Percentiles rank a stretch among this genome's conserved stretches.
Evolutionary conservation across 2,329 filamentous ascomycete genomes (phyloP).

Genomic region (Sordariomycetes sp.): DNA sequence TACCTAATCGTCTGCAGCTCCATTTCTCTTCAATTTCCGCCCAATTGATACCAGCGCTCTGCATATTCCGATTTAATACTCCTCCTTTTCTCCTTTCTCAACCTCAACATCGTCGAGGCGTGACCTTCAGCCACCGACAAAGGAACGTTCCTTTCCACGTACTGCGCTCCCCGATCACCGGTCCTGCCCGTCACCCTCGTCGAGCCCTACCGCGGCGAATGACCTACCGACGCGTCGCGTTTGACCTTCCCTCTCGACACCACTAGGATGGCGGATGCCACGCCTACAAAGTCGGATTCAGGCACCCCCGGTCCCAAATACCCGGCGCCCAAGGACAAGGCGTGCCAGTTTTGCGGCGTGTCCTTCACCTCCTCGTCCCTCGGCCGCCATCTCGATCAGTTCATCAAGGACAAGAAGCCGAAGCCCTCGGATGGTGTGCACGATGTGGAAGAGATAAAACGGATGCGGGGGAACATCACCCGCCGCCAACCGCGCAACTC

Average conservation of each 20-base stretch:
- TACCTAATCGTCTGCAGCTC: background rate
- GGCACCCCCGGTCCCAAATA: constrained; percentile 17
- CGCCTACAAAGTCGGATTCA: constrained; percentile 22
- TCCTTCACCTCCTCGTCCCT: constrained; percentile 89
- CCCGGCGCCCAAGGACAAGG: constrained; percentile 66
- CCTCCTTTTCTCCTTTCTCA: background rate
- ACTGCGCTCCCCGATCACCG: background rate
- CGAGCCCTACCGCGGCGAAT: background rate
- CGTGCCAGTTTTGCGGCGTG: constrained; percentile 79
- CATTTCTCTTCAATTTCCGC: background rate
- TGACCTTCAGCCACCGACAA: background rate
- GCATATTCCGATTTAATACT: background rate
- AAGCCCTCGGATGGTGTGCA: constrained; percentile 80
- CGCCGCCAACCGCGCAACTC: constrained; percentile 68
- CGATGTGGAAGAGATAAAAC: constrained; percentile 79
- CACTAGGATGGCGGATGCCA: constrained; percentile 21
- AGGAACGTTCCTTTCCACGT: background rate
- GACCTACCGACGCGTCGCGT: background rate
- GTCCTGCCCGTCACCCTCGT: background rate
- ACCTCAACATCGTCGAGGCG: background rate
- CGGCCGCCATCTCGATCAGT: constrained; percentile 86
- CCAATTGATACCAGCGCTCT: background rate
- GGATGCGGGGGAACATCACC: constrained; percentile 76
- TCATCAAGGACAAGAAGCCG: constrained; percentile 88
- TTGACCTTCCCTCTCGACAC: background rate